A percentile compares a stretch with the other conserved stretches of the same genome.
Evolutionary conservation across 768 basidiomycete genomes (phyloP).

Genomic region (Boletus coccyginus): DNA sequence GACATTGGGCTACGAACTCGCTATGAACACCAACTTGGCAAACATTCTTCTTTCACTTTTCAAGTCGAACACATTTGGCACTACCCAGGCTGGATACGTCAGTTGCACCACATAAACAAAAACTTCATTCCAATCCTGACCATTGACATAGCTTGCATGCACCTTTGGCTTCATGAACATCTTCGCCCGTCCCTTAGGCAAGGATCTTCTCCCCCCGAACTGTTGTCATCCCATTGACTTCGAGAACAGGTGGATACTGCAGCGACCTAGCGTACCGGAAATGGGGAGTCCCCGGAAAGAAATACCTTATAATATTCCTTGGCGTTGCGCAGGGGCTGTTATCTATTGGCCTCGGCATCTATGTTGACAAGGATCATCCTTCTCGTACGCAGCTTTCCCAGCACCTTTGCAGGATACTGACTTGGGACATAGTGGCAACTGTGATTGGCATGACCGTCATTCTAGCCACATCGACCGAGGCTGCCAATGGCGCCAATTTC

Average conservation of each 20-base stretch:
- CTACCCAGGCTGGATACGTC: slow-evolving; percentile 7
- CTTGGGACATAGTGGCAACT: neutral
- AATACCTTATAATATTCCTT: slow-evolving; percentile 1
- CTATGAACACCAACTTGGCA: slow-evolving; percentile 5
- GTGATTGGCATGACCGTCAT: neutral
- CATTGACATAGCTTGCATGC: neutral
- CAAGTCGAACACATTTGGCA: neutral
- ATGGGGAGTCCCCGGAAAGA: slow-evolving; percentile 7
- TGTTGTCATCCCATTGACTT: neutral
- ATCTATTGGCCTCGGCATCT: slow-evolving; percentile 35
- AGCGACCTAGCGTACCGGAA: slow-evolving; percentile 6
- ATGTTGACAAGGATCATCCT: slow-evolving; percentile 30
- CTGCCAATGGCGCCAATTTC: slow-evolving; percentile 1
- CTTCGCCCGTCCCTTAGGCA: slow-evolving; percentile 1
- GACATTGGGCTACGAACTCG: slow-evolving; percentile 5
- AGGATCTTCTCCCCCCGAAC: neutral
- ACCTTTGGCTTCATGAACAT: slow-evolving; percentile 5
- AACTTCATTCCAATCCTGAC: neutral
- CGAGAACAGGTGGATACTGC: neutral
- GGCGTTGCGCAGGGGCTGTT: slow-evolving; percentile 1
- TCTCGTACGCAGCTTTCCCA: slow-evolving; percentile 13
- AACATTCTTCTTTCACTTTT: slow-evolving; percentile 1
- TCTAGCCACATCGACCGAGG: neutral
- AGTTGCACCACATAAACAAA: neutral
- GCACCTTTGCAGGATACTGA: neutral